phyloP scores from a whole-genome alignment of 768 basidiomycete species.

The Neoboletus brunneissimus region DNA sequence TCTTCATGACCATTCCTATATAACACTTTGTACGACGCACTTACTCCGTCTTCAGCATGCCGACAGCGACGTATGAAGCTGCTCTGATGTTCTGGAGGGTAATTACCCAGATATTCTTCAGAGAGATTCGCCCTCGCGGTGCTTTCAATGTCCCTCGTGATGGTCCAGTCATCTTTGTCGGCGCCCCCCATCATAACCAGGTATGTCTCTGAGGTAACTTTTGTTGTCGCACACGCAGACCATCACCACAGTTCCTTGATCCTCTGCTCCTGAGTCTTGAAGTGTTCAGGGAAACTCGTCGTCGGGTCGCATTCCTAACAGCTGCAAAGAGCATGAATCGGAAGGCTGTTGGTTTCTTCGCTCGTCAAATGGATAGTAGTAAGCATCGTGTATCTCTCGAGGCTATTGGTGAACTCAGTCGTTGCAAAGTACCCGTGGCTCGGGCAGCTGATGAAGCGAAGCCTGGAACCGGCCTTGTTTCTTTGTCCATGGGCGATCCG shows the following conservation, averaged over 20 bases:
- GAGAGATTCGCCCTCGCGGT: constrained; percentile 91
- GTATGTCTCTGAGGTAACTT: constrained; percentile 37
- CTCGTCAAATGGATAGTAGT: constrained; percentile 87
- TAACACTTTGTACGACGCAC: constrained; percentile 6
- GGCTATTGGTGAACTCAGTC: constrained; percentile 7
- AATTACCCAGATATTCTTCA: constrained; percentile 92
- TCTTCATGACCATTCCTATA: constrained; percentile 11
- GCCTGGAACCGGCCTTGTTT: constrained; percentile 69
- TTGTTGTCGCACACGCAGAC: constrained; percentile 13
- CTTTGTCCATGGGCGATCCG: constrained; percentile 72
- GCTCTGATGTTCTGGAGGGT: constrained; percentile 82
- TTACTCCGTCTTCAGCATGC: constrained; percentile 17
- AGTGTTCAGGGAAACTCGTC: constrained; percentile 77
- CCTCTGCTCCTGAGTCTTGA: constrained; percentile 82
- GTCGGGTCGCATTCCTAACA: constrained; percentile 81
- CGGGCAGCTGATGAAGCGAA: constrained; percentile 87
- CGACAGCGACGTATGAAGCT: constrained; percentile 55
- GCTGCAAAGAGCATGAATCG: constrained; percentile 88
- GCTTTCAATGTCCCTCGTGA: constrained; percentile 91
- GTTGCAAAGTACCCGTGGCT: constrained; percentile 75
- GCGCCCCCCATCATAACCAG: constrained; percentile 90
- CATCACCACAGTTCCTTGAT: constrained; percentile 74
- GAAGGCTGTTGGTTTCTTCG: constrained; percentile 75
- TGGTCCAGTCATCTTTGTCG: constrained; percentile 91
- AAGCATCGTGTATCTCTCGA: constrained; percentile 23